phyloP scores from a whole-genome alignment of 805 yeast genomes.

The Cyberlindnera mississippiensis region DNA sequence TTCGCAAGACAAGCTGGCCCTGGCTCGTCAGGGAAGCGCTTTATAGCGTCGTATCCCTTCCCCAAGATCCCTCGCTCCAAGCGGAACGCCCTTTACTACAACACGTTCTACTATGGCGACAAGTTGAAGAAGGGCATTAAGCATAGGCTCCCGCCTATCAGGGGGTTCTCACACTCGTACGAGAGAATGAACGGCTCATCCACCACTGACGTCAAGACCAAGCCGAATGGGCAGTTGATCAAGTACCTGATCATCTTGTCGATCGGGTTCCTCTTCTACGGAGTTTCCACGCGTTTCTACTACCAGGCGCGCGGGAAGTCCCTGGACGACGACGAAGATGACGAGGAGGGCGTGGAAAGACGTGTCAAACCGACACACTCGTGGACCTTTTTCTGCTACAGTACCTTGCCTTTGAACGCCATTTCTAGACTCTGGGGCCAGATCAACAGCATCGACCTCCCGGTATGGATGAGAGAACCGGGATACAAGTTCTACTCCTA shows the following conservation, averaged over 20 bases:
- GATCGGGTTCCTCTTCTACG: conserved; percentile 27
- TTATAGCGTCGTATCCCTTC: conserved; percentile 35
- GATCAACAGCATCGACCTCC: conserved; percentile 76
- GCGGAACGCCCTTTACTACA: conserved; percentile 48
- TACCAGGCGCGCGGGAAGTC: conserved; percentile 23
- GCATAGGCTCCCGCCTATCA: conserved; percentile 28
- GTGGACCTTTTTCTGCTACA: conserved; percentile 87
- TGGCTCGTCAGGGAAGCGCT: conserved; percentile 15
- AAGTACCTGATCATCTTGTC: conserved; percentile 28
- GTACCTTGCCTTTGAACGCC: conserved; percentile 86
- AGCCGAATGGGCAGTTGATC: conserved; percentile 23
- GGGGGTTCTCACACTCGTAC: conserved; percentile 24
- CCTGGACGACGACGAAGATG: conserved; percentile 24
- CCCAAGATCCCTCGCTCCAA: conserved; percentile 57
- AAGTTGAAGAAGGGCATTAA: conserved; percentile 28
- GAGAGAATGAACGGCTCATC: conserved; percentile 23
- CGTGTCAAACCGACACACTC: conserved; percentile 61
- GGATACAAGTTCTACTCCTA: conserved; percentile 74
- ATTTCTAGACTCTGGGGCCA: conserved; percentile 94
- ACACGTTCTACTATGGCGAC: conserved; percentile 36
- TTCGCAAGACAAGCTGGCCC: conserved; percentile 11
- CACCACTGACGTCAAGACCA: conserved; percentile 9
- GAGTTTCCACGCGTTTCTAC: conserved; percentile 27
- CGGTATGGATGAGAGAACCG: conserved; percentile 83
- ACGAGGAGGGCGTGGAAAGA: conserved; percentile 24